Conservation (phyloP, 768 basidiomycete species). For the Scleroderma bovista region DNA sequence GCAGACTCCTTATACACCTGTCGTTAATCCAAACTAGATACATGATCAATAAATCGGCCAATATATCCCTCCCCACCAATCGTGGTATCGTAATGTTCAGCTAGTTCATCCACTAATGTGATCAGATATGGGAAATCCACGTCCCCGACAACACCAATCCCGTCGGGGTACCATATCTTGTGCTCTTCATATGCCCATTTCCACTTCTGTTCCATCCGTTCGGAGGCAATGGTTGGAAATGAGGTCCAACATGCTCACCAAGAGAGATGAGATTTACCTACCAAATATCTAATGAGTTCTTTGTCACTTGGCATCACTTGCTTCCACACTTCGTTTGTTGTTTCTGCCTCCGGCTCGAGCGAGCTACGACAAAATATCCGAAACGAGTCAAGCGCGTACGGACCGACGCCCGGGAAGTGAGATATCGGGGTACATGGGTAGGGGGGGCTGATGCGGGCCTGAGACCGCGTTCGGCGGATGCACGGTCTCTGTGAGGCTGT, state of each 20-base stretch:
- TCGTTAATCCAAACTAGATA: neutral
- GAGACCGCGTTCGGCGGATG: neutral
- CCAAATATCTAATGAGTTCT: constrained; percentile 62
- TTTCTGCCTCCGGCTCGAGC: neutral
- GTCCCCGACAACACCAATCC: constrained; percentile 34
- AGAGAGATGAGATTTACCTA: constrained; percentile 27
- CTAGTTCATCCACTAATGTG: constrained; percentile 37
- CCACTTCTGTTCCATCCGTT: constrained; percentile 48
- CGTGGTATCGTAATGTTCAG: constrained; percentile 16
- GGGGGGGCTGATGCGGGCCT: neutral
- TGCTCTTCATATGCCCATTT: constrained; percentile 60
- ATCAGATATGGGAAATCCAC: constrained; percentile 35
- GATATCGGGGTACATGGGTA: constrained; percentile 49
- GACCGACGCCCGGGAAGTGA: constrained; percentile 59
- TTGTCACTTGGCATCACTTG: constrained; percentile 61
- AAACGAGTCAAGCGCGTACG: constrained; percentile 73
- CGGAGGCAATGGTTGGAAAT: neutral
- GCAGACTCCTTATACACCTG: too few species aligned
- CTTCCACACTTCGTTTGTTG: constrained; percentile 47
- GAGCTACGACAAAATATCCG: constrained; percentile 52
- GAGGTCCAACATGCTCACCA: too few species aligned
- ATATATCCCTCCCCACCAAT: constrained; percentile 23
- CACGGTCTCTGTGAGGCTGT: neutral
- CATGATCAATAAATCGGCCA: constrained; percentile 14
- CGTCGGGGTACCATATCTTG: constrained; percentile 43